A percentile compares a stretch with the other conserved stretches of the same genome.
These are phyloP conservation scores for Wickerhamiella siamensis DNA, from an alignment of 805 yeast genomes.

Conservation along the genomic window DNA sequence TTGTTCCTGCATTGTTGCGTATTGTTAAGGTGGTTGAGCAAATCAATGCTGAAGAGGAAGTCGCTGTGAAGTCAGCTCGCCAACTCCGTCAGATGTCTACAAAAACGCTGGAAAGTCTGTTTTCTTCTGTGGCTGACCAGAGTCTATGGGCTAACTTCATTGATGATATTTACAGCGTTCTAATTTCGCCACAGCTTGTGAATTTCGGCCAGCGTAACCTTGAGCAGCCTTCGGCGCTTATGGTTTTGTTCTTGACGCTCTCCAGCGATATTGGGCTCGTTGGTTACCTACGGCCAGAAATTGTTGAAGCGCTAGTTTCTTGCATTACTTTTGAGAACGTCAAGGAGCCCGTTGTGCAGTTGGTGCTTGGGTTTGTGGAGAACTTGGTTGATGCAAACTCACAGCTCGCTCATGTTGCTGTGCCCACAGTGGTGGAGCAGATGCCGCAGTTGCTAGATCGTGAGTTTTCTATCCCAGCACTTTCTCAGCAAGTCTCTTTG, in stretches of 20 bases:
- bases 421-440: background rate
- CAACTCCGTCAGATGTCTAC: slow-evolving; percentile 52
- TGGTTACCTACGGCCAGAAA: slow-evolving; percentile 37
- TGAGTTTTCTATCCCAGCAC: slow-evolving; percentile 8
- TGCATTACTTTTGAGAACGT: slow-evolving; percentile 41
- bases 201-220: slow-evolving; percentile 63
- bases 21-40: slow-evolving; percentile 27
- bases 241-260: slow-evolving; percentile 53
- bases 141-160: slow-evolving; percentile 42
- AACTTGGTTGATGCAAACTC: slow-evolving; percentile 11
- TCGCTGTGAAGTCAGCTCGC: slow-evolving; percentile 34
- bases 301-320: slow-evolving; percentile 41
- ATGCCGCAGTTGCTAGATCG: slow-evolving; percentile 7
- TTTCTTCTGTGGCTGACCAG: slow-evolving; percentile 36
- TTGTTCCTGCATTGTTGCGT: slow-evolving; percentile 44
- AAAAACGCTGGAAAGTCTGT: slow-evolving; percentile 45
- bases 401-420: background rate
- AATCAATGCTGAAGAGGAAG: background rate
- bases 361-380: slow-evolving; percentile 36
- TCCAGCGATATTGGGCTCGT: slow-evolving; percentile 33
- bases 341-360: slow-evolving; percentile 53
- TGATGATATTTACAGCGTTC: slow-evolving; percentile 35
- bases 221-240: slow-evolving; percentile 67
- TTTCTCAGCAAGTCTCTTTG: slow-evolving; percentile 12
- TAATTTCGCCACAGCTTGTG: slow-evolving; percentile 51